Base-by-base conservation (phyloP, 2,329 filamentous ascomycete genomes). In the Cryphonectria nitschkei region DNA sequence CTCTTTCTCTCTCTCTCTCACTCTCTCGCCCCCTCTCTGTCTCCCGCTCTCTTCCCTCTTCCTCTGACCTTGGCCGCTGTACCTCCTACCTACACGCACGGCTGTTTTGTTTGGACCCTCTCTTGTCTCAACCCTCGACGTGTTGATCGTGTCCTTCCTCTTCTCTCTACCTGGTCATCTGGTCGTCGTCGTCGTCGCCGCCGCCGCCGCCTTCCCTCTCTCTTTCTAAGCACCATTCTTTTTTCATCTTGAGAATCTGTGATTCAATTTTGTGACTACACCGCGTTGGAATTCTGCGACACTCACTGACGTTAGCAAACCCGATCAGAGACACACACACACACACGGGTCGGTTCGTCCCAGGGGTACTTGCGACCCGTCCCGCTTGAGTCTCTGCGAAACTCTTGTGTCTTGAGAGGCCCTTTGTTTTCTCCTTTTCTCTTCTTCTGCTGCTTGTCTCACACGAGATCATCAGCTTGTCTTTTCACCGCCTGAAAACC, bases 91-190 rank as follows among this genome's bases (percentile, higher is more conserved):
- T n/a, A 26, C 65, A 65, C 54, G 62, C n/a, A 22, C 39, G 43
- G 50, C 16, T 50, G 39, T 65, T 65, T 54, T 39, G 39, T 66
- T 68, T 68, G 52, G 46, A 63, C 13, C 19, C 26, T 41, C 63
- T 56, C 71, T 61, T 72, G 70, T 63, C 68, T 46, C 41, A 69
- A 69, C 68, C 54, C 66, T 65, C 29, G 39, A 29, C 65, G 32
- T 52, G 60, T 65, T 63, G 68, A 68, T 56, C 69, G 62, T 71
- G 52, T 61, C 56, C 66, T 26, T 66, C 41, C 34, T 37, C 7
- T 37, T 63, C 56, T 63, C 56, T 29, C 43, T 50, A 26, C n/a
- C 43, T 43, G 39, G 29, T 26, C 26, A 22, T 3, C 29, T 46
- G n/a, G 34, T 41, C 61, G 61, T 32, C 29, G 29, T 41, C 41